A percentile compares a stretch with the other conserved stretches of the same genome.
Conservation (phyloP, 495 filamentous ascomycete species). For the Penicillium soppii region DNA sequence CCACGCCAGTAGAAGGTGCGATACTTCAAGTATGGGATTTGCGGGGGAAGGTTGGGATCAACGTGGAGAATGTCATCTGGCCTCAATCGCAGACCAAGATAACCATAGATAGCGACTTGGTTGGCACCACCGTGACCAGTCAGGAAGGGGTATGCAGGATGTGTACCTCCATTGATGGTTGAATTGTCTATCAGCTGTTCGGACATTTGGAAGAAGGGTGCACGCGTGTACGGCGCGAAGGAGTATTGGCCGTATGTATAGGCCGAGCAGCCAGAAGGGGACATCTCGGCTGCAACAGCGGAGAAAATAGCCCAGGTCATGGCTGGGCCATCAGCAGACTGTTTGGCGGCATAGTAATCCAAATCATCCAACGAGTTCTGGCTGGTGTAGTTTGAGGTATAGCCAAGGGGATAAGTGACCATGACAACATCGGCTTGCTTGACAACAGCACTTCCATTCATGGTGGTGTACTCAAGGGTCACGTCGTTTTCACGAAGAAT, state of each 20-base stretch:
- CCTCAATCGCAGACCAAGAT: conserved; percentile 56
- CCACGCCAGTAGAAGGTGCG: conserved; percentile 72
- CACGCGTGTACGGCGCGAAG: conserved; percentile 52
- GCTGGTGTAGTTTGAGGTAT: conserved; percentile 51
- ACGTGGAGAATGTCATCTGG: conserved; percentile 53
- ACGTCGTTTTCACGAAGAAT: conserved; percentile 59
- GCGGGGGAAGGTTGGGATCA: conserved; percentile 59
- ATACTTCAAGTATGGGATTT: conserved; percentile 60
- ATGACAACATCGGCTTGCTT: conserved; percentile 68
- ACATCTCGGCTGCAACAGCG: conserved; percentile 57
- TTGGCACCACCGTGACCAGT: conserved; percentile 65
- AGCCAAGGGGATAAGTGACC: conserved; percentile 57
- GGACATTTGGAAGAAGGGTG: conserved; percentile 55
- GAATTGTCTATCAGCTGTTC: conserved; percentile 71
- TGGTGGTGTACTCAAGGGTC: conserved; percentile 67
- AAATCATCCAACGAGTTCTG: conserved; percentile 53
- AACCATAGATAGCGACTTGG: conserved; percentile 61
- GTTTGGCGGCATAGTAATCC: conserved; percentile 64
- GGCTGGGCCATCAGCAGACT: conserved; percentile 60
- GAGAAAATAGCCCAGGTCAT: conserved; percentile 70
- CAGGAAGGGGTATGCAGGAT: conserved; percentile 67
- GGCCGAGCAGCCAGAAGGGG: conserved; percentile 59
- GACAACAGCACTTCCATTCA: conserved; percentile 62
- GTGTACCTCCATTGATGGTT: conserved; percentile 62
- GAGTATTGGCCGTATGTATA: conserved; percentile 64